These are phyloP conservation scores for Allium sativum DNA, from an alignment of 106 monocot genomes.

Conservation along the genomic window DNA sequence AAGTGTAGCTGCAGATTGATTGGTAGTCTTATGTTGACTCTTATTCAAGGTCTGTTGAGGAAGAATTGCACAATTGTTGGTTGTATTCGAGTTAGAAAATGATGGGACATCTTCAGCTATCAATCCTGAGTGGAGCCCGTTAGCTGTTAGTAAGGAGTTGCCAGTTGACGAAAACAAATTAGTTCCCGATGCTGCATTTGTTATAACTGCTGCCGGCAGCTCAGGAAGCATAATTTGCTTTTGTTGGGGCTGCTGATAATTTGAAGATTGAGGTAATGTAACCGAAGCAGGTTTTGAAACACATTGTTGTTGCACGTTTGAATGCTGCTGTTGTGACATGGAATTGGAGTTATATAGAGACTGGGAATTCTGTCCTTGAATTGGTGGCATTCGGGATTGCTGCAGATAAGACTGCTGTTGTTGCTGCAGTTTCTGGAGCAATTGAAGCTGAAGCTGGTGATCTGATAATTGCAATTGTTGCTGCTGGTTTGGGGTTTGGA, in stretches of 20 bases:
- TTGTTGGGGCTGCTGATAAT: slow-evolving; percentile 26
- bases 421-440: slow-evolving; percentile 58
- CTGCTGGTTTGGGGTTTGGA: slow-evolving; percentile 25
- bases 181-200: slow-evolving; percentile 3
- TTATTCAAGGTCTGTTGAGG: slow-evolving; percentile 30
- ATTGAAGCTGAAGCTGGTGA: slow-evolving; percentile 57
- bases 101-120: slow-evolving; percentile 57
- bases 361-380: slow-evolving; percentile 49
- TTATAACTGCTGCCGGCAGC: slow-evolving; percentile 18
- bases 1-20: slow-evolving; percentile 27
- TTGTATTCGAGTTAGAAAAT: slow-evolving; percentile 60
- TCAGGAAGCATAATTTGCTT: slow-evolving; percentile 32
- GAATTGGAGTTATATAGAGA: slow-evolving; percentile 21
- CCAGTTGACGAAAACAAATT: slow-evolving; percentile 19
- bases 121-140: slow-evolving; percentile 22
- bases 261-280: slow-evolving; percentile 14
- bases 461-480: slow-evolving; percentile 45
- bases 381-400: slow-evolving; percentile 31
- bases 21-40: slow-evolving; percentile 11
- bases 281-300: slow-evolving; percentile 12
- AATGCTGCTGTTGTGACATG: slow-evolving; percentile 26
- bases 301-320: slow-evolving; percentile 28
- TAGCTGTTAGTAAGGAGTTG: slow-evolving; percentile 29
- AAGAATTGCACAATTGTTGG: slow-evolving; percentile 38
- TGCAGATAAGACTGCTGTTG: slow-evolving; percentile 47